A percentile compares a stretch with the other conserved stretches of the same genome.
phyloP scores from a whole-genome alignment of 2,329 filamentous ascomycete species.

The Ceratocystis ficicola region DNA sequence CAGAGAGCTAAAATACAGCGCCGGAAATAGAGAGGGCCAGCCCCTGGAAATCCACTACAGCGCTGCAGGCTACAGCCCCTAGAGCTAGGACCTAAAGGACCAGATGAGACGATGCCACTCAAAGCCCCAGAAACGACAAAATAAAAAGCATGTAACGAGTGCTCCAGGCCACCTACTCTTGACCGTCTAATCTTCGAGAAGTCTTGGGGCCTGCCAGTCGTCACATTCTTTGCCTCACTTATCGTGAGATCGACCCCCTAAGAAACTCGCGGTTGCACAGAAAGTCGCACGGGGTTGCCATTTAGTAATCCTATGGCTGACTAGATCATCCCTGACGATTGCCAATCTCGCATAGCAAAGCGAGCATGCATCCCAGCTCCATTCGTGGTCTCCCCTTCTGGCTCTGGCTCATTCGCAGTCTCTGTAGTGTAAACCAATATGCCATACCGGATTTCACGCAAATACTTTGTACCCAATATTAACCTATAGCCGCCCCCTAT shows the following conservation, averaged over 20 bases:
- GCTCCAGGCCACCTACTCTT: no score
- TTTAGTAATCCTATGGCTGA: background rate
- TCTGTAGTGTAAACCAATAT: no score
- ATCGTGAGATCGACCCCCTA: background rate
- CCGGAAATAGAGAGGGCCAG: background rate
- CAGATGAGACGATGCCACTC: background rate
- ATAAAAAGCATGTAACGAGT: no score
- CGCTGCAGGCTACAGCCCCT: background rate
- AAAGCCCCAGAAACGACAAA: no score
- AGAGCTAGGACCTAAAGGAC: background rate
- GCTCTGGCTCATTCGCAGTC: no score
- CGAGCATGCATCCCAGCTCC: no score
- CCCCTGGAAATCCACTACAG: background rate
- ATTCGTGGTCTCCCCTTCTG: no score
- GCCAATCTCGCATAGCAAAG: background rate
- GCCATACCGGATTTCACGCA: no score
- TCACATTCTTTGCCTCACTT: background rate
- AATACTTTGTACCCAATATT: no score
- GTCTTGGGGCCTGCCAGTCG: background rate
- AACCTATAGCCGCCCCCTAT: background rate
- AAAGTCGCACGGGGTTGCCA: background rate
- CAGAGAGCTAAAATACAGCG: background rate
- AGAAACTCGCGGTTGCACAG: background rate
- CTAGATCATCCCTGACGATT: background rate
- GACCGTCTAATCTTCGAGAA: no score